Evolutionary conservation across 257 asterid genomes (phyloP).

Genomic region (Leonotis leonurus): DNA sequence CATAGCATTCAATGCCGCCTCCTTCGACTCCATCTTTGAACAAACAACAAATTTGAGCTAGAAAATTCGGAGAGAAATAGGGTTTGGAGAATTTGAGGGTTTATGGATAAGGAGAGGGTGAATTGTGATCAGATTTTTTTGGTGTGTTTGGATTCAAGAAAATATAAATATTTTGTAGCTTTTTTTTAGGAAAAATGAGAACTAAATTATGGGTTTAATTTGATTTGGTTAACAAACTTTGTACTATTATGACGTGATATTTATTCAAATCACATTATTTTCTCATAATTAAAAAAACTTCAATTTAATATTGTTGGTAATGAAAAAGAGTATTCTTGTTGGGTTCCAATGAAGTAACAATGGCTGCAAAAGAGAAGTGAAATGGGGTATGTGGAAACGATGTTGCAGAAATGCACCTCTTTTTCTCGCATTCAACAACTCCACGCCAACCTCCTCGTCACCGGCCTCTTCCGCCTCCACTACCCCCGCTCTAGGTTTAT

Average conservation of each 20-base stretch:
- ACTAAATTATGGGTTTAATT: no score
- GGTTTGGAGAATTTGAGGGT: slow-evolving; percentile 17
- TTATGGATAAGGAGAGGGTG: slow-evolving; percentile 22
- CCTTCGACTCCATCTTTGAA: slow-evolving; percentile 54
- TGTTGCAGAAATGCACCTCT: slow-evolving; percentile 48
- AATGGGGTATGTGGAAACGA: slow-evolving; percentile 48
- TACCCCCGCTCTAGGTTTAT: slow-evolving; percentile 63
- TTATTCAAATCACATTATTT: no score
- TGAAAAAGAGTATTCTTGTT: no score
- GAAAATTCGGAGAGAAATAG: neutral
- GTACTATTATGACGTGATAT: no score
- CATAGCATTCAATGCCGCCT: slow-evolving; percentile 29
- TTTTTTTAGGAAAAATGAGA: no score
- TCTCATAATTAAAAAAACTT: no score
- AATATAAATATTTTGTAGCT: no score
- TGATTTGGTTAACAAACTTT: no score
- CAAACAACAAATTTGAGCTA: neutral
- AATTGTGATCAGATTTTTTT: slow-evolving; percentile 36
- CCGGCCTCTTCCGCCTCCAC: slow-evolving; percentile 50
- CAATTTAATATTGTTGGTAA: no score
- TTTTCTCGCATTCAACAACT: slow-evolving; percentile 47
- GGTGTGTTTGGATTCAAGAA: slow-evolving; percentile 11
- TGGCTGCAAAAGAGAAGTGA: neutral
- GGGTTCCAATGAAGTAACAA: no score
- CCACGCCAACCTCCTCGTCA: slow-evolving; percentile 65